Evolutionary conservation across 2,329 filamentous ascomycete genomes (phyloP).

Genomic region (Taxawa tesnikishii): DNA sequence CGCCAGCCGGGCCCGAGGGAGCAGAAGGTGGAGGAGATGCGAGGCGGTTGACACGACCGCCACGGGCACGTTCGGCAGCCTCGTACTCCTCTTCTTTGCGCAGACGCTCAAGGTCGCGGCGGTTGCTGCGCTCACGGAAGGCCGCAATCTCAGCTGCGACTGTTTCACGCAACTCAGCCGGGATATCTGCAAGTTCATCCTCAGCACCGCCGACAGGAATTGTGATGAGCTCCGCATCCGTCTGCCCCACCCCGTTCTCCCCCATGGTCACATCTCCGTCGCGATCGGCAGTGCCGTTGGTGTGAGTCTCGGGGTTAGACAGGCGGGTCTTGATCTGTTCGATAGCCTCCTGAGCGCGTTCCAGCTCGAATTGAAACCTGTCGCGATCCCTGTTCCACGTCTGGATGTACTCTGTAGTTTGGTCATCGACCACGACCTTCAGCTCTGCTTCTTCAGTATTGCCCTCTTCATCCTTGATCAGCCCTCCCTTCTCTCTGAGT

Average conservation of each 20-base stretch:
- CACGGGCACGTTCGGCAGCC: conserved; percentile 66
- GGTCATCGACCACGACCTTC: conserved; percentile 61
- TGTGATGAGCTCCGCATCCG: conserved; percentile 71
- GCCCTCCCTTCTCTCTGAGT: conserved; percentile 53
- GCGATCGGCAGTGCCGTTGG: conserved; percentile 14
- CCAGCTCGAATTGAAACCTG: conserved; percentile 53
- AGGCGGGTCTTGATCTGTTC: conserved; percentile 46
- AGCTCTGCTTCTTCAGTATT: conserved; percentile 17
- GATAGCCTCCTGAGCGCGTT: conserved; percentile 56
- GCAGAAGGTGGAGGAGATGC: conserved; percentile 57
- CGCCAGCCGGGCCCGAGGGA: conserved; percentile 48
- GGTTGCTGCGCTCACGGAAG: conserved; percentile 83
- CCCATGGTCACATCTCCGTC: conserved; percentile 60
- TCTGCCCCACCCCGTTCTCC: conserved; percentile 44
- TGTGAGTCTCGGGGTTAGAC: conserved; percentile 3
- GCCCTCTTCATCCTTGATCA: conserved; percentile 29
- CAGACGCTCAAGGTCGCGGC: conserved; percentile 76
- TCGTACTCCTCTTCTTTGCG: conserved; percentile 88
- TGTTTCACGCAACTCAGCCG: conserved; percentile 88
- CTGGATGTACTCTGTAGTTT: conserved; percentile 73
- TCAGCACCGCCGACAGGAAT: conserved; percentile 67
- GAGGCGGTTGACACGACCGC: conserved; percentile 53
- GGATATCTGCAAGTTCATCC: conserved; percentile 90
- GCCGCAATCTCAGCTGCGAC: conserved; percentile 89
- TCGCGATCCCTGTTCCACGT: conserved; percentile 57